A percentile compares a stretch with the other conserved stretches of the same genome.
These are phyloP conservation scores for Baorangia bicolor DNA, from an alignment of 768 basidiomycete species.

Conservation along the genomic window DNA sequence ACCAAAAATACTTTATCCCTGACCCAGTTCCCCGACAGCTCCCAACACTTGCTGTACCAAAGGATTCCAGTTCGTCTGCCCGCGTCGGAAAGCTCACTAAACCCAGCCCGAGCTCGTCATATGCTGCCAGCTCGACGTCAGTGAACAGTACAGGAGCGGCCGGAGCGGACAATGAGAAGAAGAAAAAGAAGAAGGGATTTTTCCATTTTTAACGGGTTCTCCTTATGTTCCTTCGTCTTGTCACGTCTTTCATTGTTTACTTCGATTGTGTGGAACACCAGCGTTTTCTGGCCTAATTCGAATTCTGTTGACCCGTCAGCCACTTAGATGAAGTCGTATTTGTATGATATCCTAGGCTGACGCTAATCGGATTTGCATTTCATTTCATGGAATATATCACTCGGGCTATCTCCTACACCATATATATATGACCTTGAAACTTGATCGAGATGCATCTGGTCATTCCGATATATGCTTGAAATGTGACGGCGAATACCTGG, in stretches of 20 bases:
- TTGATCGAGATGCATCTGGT: no score
- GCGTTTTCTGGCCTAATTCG: background rate
- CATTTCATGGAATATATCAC: background rate
- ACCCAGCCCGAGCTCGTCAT: slow-evolving; percentile 49
- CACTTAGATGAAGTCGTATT: slow-evolving; percentile 5
- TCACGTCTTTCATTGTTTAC: background rate
- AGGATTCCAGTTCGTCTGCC: slow-evolving; percentile 19
- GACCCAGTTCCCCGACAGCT: slow-evolving; percentile 33
- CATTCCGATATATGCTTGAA: no score
- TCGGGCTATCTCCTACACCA: background rate
- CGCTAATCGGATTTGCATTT: slow-evolving; percentile 8
- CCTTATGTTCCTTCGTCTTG: background rate
- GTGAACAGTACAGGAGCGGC: slow-evolving; percentile 36
- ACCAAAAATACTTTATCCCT: slow-evolving; percentile 66
- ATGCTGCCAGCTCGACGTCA: slow-evolving; percentile 51
- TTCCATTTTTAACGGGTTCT: slow-evolving; percentile 54
- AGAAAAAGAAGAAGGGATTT: slow-evolving; percentile 75
- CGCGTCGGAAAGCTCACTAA: slow-evolving; percentile 28
- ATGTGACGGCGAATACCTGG: no score
- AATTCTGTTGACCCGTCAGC: background rate
- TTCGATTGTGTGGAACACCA: background rate
- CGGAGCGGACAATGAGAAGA: slow-evolving; percentile 53
- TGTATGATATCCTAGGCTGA: slow-evolving; percentile 12
- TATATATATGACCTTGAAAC: no score
- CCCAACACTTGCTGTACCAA: slow-evolving; percentile 26